Base-by-base conservation (phyloP, 306 rosid genomes). In the Sindora glabra region DNA sequence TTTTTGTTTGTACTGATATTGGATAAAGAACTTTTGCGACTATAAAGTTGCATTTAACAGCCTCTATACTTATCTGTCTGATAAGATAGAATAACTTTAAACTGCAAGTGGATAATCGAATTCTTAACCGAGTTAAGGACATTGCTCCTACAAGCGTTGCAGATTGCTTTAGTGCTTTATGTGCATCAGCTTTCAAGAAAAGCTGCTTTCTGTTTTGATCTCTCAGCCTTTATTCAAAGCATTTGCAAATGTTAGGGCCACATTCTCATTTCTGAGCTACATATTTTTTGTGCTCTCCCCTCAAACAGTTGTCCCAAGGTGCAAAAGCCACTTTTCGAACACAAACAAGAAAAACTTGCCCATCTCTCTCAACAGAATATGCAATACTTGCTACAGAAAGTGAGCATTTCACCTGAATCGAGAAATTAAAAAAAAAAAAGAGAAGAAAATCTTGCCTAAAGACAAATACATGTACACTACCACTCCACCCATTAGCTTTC, bases 131-230 rank as follows among this genome's bases (percentile, higher is more conserved):
- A n/a, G n/a, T n/a, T n/a, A n/a, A n/a, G n/a, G n/a, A n/a, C n/a
- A n/a, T n/a, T n/a, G n/a, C n/a, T 29, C 8, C 3, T 32, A 41
- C 54, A 30, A 33, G 13, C 25, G 17, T 27, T 29, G 34, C 41
- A 42, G n/a, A n/a, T n/a, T 34, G 11, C 45, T 56, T 23, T 23
- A 45, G 30, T 33, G 8, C 26, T 13, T 16, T 56, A 30, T 24
- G 58, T 47, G 30, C 23, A 54, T 8, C 72, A 67, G 65, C 65
- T 67, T 56, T 67, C 58, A 26, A 1, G 8, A 27, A 68, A 68
- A 68, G 66, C 66, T 57, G 45, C 60, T 68, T 57, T 68, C 51
- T 48, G 36, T 58, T 48, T 47, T 18, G 48, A 38, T 17, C 16
- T 16, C 29, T 33, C 61, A 66, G 60, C 52, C 70, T 56, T 45